Percentiles rank a stretch among this genome's conserved stretches.
phyloP scores from a whole-genome alignment of 768 basidiomycete genomes.

The Pholiota conissans region DNA sequence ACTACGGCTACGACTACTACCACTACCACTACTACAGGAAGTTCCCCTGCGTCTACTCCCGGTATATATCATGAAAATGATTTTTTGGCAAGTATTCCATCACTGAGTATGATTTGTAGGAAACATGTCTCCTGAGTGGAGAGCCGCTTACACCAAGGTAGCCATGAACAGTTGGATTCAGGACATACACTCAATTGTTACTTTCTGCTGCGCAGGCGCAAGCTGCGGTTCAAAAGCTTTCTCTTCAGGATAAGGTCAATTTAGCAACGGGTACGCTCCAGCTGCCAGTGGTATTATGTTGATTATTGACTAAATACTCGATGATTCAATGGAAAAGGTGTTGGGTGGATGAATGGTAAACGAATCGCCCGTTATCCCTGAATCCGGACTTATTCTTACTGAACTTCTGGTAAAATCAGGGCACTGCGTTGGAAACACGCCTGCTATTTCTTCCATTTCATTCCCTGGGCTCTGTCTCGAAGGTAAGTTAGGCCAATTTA shows the following conservation, averaged over 20 bases:
- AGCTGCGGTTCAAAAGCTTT: conserved; percentile 48
- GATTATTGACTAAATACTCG: no score
- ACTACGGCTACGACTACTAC: conserved; percentile 20
- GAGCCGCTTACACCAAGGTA: conserved; percentile 54
- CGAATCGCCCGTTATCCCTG: no score
- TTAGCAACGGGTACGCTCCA: conserved; percentile 57
- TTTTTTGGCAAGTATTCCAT: no score
- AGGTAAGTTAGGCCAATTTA: conserved; percentile 25
- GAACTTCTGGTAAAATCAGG: no score
- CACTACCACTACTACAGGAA: conserved; percentile 22
- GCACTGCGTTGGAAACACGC: conserved; percentile 52
- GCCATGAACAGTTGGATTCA: not conserved
- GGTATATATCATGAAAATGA: conserved; percentile 9
- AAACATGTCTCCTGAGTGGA: conserved; percentile 52
- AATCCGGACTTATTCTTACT: no score
- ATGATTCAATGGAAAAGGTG: no score
- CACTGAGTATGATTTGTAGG: conserved; percentile 18
- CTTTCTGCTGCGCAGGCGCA: conserved; percentile 34
- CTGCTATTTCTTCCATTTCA: conserved; percentile 42
- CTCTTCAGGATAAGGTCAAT: conserved; percentile 56
- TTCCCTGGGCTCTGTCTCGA: conserved; percentile 54
- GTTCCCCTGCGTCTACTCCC: conserved; percentile 22
- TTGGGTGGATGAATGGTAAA: conserved; percentile 43
- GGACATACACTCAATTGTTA: not conserved
- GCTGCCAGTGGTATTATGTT: no score